Evolutionary conservation across 768 basidiomycete genomes (phyloP).

Genomic region (Tricholoma sp.): DNA sequence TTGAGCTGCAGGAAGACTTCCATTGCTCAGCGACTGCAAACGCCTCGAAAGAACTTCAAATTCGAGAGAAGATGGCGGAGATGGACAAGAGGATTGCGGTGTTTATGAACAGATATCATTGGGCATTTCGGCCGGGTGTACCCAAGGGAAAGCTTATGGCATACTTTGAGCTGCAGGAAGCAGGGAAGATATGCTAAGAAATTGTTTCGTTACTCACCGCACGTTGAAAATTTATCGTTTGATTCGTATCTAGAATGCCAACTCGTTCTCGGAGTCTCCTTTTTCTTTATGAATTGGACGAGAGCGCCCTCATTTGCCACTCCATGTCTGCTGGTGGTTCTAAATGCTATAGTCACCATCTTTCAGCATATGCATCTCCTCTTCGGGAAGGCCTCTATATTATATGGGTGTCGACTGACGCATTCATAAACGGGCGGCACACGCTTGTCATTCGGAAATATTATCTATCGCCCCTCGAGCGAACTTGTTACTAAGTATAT

Average conservation of each 20-base stretch:
- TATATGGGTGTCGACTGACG: background rate
- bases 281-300: background rate
- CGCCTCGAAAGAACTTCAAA: background rate
- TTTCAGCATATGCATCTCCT: background rate
- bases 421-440: background rate
- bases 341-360: background rate
- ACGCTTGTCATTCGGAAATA: background rate
- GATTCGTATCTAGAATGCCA: background rate
- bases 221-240: background rate
- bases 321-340: background rate
- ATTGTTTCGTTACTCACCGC: background rate
- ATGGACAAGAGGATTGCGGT: background rate
- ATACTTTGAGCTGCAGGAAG: slow-evolving; percentile 1
- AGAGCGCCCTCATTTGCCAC: background rate
- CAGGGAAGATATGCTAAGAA: background rate
- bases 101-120: background rate
- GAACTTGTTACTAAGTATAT: background rate
- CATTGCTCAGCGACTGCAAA: background rate
- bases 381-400: background rate
- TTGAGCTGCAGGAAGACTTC: background rate
- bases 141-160: background rate
- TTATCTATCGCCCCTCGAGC: background rate
- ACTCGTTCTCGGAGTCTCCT: background rate
- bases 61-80: background rate
- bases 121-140: background rate